Evolutionary conservation across 2,329 filamentous ascomycete genomes (phyloP), one percentile per base, ranked within the genome.

Genomic region (Trichoderma oligosporum): DNA sequence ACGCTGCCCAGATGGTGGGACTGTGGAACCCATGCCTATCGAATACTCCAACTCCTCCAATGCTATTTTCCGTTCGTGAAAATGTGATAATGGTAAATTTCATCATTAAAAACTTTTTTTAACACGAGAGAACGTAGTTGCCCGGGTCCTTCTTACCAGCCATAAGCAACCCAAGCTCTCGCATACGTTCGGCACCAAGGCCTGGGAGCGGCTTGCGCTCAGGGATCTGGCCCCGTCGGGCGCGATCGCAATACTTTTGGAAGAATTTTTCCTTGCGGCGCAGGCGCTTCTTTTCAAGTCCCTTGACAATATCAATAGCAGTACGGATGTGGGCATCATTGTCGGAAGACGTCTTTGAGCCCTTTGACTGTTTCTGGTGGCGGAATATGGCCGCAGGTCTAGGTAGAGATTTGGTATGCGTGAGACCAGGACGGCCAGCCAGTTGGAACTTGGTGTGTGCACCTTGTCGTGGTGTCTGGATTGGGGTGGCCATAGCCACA

Each of bases 281-380:
- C 75, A 94, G 89, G 24, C 92, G 87, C 77, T 96, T 97, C 73
- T 89, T 87, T 76, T 99, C 94, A 1, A 99, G 82, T 7, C 94
- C 94, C 72, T 96, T 96, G 73, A 97, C 89, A 61, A 97, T 99
- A 72, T 97, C 94, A 64, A 99, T 95, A 33, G 94, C 92, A n/a
- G 91, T 91, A 61, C 94, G 88, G 8, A 90, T 82, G 62, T 94
- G 91, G 39, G 84, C 75, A 49, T 86, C 81, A 47, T 68, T 67
- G 5, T 69, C 64, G 29, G 66, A 61, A 7, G 61, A 57, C 14
- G 62, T 59, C 58, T 75, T 73, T 58, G 66, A 62, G 53, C 74
- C 67, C 52, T 77, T 72, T 62, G 68, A 66, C 61, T 79, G 72
- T 65, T 78, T 74, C 65, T 76, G 70, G 44, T 80, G 76, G 33